Conservation (phyloP, 2,329 filamentous ascomycete species). For the Phialophora macrospora region DNA sequence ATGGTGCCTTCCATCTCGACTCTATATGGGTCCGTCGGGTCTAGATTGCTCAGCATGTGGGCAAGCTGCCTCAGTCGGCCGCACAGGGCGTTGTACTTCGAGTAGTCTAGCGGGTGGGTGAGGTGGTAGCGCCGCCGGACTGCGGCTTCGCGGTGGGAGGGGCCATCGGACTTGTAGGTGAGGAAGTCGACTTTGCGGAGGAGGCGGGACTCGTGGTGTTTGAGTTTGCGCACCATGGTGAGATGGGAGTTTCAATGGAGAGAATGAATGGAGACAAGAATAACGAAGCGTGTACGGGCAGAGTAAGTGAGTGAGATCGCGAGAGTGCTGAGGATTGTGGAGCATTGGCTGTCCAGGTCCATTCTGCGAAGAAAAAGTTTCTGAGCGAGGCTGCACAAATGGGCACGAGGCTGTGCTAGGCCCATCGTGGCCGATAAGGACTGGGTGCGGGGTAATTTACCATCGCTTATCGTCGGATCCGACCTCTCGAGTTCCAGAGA, state of each 20-base stretch:
- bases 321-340: not conserved
- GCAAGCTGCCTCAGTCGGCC: constrained; percentile 87
- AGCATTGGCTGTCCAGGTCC: not conserved
- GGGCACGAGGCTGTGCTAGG: not conserved
- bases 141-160: constrained; percentile 76
- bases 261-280: not conserved
- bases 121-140: constrained; percentile 88
- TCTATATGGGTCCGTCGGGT: constrained; percentile 76
- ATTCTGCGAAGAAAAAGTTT: not conserved
- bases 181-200: constrained; percentile 91
- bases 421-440: not conserved
- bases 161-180: constrained; percentile 84
- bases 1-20: constrained; percentile 84
- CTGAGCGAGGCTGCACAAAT: not conserved
- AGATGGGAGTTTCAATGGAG: not conserved
- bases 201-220: constrained; percentile 94
- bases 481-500: not conserved
- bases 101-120: constrained; percentile 86
- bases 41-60: constrained; percentile 80
- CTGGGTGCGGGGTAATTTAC: not conserved
- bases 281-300: not conserved
- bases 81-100: constrained; percentile 68
- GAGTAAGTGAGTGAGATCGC: not conserved
- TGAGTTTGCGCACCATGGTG: constrained; percentile 90
- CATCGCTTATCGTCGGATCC: not conserved